Conservation (phyloP, 176 grass and related monocot species). For the Aegilops speltoides region DNA sequence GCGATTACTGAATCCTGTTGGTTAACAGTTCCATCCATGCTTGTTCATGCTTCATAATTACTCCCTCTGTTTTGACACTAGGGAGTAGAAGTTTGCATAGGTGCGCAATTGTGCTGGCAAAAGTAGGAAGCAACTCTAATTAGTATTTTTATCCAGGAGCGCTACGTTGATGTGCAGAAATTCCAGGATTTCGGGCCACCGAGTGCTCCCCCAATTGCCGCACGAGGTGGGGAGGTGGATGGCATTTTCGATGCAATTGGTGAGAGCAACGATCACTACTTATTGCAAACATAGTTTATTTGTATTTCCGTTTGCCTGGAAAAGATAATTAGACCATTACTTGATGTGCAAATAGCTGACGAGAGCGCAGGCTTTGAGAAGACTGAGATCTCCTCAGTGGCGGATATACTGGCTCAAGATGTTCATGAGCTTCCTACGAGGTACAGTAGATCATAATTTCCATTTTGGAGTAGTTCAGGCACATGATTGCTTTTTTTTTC, state of each 20-base stretch:
- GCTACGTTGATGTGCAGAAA: constrained; percentile 30
- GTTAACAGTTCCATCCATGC: neutral
- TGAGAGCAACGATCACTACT: constrained; percentile 22
- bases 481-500: constrained; percentile 3
- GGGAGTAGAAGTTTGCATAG: neutral
- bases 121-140: neutral
- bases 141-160: constrained; percentile 41
- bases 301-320: neutral
- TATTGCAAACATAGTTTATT: neutral
- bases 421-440: constrained; percentile 44
- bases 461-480: neutral
- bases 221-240: constrained; percentile 36
- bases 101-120: neutral
- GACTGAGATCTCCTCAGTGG: constrained; percentile 34
- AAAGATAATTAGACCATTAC: neutral
- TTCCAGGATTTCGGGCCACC: constrained; percentile 51
- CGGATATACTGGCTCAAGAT: constrained; percentile 43
- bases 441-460: constrained; percentile 27
- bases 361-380: constrained; percentile 31
- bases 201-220: constrained; percentile 78
- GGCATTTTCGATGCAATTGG: constrained; percentile 39
- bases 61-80: no score
- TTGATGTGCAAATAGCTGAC: constrained; percentile 21
- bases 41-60: neutral
- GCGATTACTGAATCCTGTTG: neutral